Evolutionary conservation across 2,329 filamentous ascomycete genomes (phyloP).

Genomic region (Trichoderma sp.): DNA sequence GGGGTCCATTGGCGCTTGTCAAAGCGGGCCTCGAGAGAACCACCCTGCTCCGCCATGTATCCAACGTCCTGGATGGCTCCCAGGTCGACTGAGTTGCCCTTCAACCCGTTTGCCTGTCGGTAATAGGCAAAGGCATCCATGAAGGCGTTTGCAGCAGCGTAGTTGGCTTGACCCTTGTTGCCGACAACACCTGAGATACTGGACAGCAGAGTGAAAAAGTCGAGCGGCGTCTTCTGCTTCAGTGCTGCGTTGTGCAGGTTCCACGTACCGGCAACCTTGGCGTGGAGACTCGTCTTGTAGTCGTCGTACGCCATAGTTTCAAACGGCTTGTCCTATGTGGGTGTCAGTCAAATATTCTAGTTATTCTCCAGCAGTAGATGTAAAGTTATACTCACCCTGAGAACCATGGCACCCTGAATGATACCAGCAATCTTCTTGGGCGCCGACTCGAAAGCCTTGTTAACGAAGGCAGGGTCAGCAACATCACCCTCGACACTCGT

Average conservation of each 20-base stretch:
- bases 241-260: constrained; percentile 36
- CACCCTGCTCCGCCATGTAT: not conserved
- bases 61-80: not conserved
- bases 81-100: not conserved
- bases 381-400: constrained; percentile 29
- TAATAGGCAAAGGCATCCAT: constrained; percentile 36
- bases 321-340: constrained; percentile 28
- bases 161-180: constrained; percentile 45
- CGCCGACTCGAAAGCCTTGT: constrained; percentile 27
- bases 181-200: constrained; percentile 43
- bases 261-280: constrained; percentile 40
- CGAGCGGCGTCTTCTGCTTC: constrained; percentile 31
- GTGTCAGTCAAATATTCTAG: not conserved
- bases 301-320: constrained; percentile 30
- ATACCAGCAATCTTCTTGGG: constrained; percentile 37
- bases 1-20: not conserved
- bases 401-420: constrained; percentile 42
- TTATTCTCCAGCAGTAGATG: not conserved
- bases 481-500: constrained; percentile 32
- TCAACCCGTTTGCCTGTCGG: no score
- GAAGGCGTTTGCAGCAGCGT: constrained; percentile 43
- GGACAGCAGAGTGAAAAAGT: constrained; percentile 47
- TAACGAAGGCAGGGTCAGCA: constrained; percentile 27
- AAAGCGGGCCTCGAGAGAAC: not conserved
- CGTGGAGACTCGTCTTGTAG: constrained; percentile 33